Base-by-base conservation (phyloP, 108 stramenopile species). In the Cyclostephanos tholiformis region DNA sequence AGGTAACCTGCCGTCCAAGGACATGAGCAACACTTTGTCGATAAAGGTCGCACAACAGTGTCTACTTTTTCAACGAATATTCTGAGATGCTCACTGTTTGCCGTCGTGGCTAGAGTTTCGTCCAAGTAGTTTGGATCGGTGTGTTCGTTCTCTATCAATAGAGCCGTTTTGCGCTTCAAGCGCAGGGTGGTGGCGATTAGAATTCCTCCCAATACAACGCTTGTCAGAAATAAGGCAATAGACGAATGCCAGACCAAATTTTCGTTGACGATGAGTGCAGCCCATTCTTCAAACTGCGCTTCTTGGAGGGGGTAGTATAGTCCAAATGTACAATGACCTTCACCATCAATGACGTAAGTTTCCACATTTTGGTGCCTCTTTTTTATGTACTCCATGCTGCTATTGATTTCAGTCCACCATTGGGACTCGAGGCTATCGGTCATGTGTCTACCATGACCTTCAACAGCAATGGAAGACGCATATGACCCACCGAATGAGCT, bases 321-420 rank as follows among this genome's bases (percentile, higher is more conserved):
- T 20, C 85, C 85, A 75, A 86, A 86, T 7, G 69, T 67, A 43
- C 85, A 86, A 43, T 86, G 85, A 0, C 82, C 85, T 70, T 86
- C 82, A 3, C 76, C 72, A 39, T 84, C 85, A 19, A 84, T 84
- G 19, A 71, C 63, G 52, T 52, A 86, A 2, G 75, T 68, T 30
- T 77, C 52, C 30, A 84, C 80, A 51, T 86, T 86, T 25, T 46
- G n/a, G 46, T 86, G 85, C 25, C 70, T 80, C 50, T 61, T 75
- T 55, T 81, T 36, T 10, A 86, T 75, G 30, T 46, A 69, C 5
- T 43, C 49, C 48, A 86, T 46, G 1, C 78, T 80, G 13, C 22
- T 19, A 12, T 67, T 71, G 7, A 86, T 67, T 59, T 71, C 75
- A 8, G 22, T 58, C 64, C 79, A 86, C 85, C 85, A 86, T 25